Percentiles rank a stretch among this genome's conserved stretches.
These are phyloP conservation scores for Cryptococcus amylolentus DNA, from an alignment of 1,284 basidiomycete genomes.

Conservation along the genomic window DNA sequence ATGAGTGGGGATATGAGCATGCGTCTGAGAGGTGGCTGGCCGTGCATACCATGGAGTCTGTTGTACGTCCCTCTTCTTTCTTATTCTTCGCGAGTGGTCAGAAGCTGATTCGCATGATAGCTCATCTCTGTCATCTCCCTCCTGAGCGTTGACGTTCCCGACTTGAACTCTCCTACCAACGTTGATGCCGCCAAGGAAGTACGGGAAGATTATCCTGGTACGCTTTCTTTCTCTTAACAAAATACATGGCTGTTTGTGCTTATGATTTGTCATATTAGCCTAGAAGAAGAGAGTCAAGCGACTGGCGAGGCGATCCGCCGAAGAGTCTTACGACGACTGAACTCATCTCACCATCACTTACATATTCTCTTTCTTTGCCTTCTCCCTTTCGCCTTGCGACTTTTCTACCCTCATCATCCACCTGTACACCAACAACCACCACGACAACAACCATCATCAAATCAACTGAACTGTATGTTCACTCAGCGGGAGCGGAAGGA, in stretches of 20 bases:
- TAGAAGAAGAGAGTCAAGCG: slow-evolving; percentile 93
- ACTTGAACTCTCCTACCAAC: slow-evolving; percentile 93
- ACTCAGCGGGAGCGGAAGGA: too few relatives aligned
- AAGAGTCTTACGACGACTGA: slow-evolving; percentile 70
- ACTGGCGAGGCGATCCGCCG: slow-evolving; percentile 75
- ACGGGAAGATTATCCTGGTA: slow-evolving; percentile 66
- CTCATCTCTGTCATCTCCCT: slow-evolving; percentile 94
- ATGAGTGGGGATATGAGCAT: slow-evolving; percentile 97
- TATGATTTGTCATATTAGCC: slow-evolving; percentile 44
- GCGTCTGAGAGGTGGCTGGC: slow-evolving; percentile 97
- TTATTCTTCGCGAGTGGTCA: not conserved
- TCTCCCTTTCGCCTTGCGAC: not conserved
- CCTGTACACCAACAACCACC: not conserved
- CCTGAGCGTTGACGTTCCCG: slow-evolving; percentile 85
- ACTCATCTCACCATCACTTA: too few relatives aligned
- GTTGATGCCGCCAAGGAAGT: slow-evolving; percentile 94
- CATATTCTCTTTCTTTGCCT: too few relatives aligned
- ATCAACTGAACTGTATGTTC: too few relatives aligned
- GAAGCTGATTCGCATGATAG: slow-evolving; percentile 52
- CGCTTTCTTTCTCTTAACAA: slow-evolving; percentile 24
- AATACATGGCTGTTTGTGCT: not conserved
- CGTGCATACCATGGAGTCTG: slow-evolving; percentile 94
- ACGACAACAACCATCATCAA: too few relatives aligned
- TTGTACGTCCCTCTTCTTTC: slow-evolving; percentile 60
- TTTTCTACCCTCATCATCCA: not conserved